Evolutionary conservation across 1,284 basidiomycete species (phyloP).

Genomic region (Irpex sp.): DNA sequence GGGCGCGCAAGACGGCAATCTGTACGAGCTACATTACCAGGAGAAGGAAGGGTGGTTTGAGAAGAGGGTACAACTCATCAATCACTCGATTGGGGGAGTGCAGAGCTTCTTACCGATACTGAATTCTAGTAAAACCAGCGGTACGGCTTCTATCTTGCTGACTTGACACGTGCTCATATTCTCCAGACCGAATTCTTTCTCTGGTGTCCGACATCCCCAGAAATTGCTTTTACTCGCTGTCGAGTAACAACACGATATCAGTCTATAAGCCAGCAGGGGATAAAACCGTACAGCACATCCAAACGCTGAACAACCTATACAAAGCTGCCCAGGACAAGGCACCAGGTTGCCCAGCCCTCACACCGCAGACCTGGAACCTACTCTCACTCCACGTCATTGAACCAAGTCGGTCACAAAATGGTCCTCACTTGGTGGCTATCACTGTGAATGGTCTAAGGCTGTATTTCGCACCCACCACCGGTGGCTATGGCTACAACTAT

Average conservation of each 20-base stretch:
- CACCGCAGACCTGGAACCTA: constrained; percentile 65
- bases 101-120: constrained; percentile 71
- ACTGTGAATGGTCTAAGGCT: constrained; percentile 77
- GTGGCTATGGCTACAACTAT: constrained; percentile 37
- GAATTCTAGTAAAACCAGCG: constrained; percentile 54
- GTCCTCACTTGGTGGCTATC: constrained; percentile 75
- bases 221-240: constrained; percentile 73
- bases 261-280: constrained; percentile 61
- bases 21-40: constrained; percentile 95
- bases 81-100: constrained; percentile 76
- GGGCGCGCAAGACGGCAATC: constrained; percentile 81
- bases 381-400: constrained; percentile 63
- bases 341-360: constrained; percentile 66
- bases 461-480: constrained; percentile 65
- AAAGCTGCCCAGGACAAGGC: constrained; percentile 74
- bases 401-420: constrained; percentile 57
- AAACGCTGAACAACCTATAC: constrained; percentile 65
- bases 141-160: constrained; percentile 31
- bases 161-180: constrained; percentile 9
- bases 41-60: constrained; percentile 93
- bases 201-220: constrained; percentile 65
- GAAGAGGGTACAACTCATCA: constrained; percentile 77
- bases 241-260: constrained; percentile 65
- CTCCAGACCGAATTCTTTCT: constrained; percentile 64
- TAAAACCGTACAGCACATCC: constrained; percentile 62